Percentiles rank a stretch among this genome's conserved stretches.
Evolutionary conservation across 139 green algal genomes (phyloP).

Genomic region (Picochlorum sp.): DNA sequence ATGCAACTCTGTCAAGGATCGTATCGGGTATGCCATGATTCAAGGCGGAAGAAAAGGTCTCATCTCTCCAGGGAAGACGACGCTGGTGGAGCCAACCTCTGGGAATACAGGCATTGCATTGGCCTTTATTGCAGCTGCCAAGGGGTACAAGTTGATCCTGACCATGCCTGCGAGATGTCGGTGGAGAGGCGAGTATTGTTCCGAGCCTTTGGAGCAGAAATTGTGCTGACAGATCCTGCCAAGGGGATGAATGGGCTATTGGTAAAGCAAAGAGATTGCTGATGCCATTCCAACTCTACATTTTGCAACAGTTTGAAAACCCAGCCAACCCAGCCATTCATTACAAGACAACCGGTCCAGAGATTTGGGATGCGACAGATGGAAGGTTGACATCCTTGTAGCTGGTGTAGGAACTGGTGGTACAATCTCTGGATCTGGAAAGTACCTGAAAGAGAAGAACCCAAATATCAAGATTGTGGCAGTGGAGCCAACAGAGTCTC

Average conservation of each 20-base stretch:
- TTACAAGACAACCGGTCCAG: slow-evolving; percentile 89
- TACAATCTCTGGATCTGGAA: slow-evolving; percentile 75
- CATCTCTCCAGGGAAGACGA: slow-evolving; percentile 88
- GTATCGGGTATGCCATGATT: slow-evolving; percentile 73
- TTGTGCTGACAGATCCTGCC: slow-evolving; percentile 78
- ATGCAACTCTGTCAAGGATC: slow-evolving; percentile 60
- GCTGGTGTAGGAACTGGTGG: slow-evolving; percentile 79
- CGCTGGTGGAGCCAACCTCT: slow-evolving; percentile 82
- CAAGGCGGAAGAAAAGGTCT: slow-evolving; percentile 72
- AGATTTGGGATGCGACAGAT: slow-evolving; percentile 84
- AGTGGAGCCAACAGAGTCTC: slow-evolving; percentile 64
- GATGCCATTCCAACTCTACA: slow-evolving; percentile 43
- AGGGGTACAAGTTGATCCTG: slow-evolving; percentile 84
- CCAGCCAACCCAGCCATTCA: slow-evolving; percentile 76
- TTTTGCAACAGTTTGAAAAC: slow-evolving; percentile 85
- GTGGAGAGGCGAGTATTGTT: slow-evolving; percentile 92
- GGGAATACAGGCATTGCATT: slow-evolving; percentile 89
- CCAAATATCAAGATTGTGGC: slow-evolving; percentile 56
- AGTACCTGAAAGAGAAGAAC: slow-evolving; percentile 73
- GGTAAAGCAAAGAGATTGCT: slow-evolving; percentile 47
- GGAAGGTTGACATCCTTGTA: slow-evolving; percentile 65
- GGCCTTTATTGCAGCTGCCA: slow-evolving; percentile 88
- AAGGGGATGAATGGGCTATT: slow-evolving; percentile 72
- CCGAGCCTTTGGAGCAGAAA: slow-evolving; percentile 76
- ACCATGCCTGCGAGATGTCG: slow-evolving; percentile 98